Base-by-base conservation (phyloP, 805 yeast species). In the Lachancea meyersii region DNA sequence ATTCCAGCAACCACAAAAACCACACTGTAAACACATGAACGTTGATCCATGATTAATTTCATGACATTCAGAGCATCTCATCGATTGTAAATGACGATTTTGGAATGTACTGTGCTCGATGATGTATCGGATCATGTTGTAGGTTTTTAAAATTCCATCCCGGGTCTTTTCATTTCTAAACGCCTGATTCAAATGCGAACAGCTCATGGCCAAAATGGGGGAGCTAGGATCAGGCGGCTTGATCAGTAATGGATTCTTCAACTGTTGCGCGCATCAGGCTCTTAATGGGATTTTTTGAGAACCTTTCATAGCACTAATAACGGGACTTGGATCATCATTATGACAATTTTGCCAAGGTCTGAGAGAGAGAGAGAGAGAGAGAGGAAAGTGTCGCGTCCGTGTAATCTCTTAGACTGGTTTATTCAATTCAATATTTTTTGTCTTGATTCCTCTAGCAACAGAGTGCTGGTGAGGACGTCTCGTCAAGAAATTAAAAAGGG, bases 1-100 rank as follows among this genome's bases (percentile, higher is more conserved):
- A 36, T 69, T 67, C 67, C 75, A 71, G 57, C 94, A 85, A 1
- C 91, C 91, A 42, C 81, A 77, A 55, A 77, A 79, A 1, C 88
- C 82, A 57, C 94, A 85, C 55, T 83, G 89, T 31, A 85, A 60
- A 59, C 95, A 85, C 71, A 83, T 75, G 53, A 72, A 80, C 19
- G 64, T 59, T 2, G 61, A 41, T n/a, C 66, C 66, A 7, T 54
- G 46, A 40, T 56, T 55, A 26, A 60, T 52, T 44, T 58, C 55
- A 18, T 52, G 46, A 46, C 66, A 61, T 19, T 52, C 55, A 16
- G 53, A 41, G 41, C 66, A 61, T 35, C 45, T 48, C 58, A 54
- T 58, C 1, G 58, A 50, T 21, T 52, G 43, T 13, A 51, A 28
- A 16, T 41, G 49, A 38, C 46, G 54, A 13, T 57, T 55, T 33